These are phyloP conservation scores for Eimeria maxima DNA, from an alignment of 169 alveolate genomes.

Conservation along the genomic window DNA sequence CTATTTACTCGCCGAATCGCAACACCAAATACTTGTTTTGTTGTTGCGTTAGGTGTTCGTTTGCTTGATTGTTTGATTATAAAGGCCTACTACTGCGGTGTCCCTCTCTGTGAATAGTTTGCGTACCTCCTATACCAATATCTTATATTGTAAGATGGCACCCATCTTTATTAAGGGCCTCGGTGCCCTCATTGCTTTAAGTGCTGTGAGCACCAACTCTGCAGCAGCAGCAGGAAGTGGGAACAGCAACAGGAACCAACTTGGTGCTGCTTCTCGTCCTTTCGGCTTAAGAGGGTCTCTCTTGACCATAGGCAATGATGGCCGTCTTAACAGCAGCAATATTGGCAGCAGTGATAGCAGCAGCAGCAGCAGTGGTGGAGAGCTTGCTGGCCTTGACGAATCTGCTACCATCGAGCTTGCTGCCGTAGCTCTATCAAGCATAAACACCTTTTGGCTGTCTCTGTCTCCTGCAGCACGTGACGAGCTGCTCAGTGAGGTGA, in stretches of 20 bases:
- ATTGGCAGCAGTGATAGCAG: not conserved
- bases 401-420: constrained; percentile 61
- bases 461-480: constrained; percentile 49
- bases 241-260: not conserved
- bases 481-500: not conserved
- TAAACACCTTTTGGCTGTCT: constrained; percentile 56
- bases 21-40: not conserved
- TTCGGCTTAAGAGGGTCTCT: not conserved
- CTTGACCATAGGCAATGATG: not conserved
- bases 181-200: constrained; percentile 18
- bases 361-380: constrained; percentile 4
- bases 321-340: not conserved
- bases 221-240: constrained; percentile 50
- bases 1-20: not conserved
- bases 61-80: not conserved
- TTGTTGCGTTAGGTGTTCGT: not conserved
- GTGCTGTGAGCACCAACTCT: not conserved
- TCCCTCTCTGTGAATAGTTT: not conserved
- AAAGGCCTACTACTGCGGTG: not conserved
- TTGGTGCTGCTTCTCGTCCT: not conserved
- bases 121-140: not conserved
- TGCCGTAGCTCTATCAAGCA: constrained; percentile 47
- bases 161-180: constrained; percentile 21
- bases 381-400: not conserved
- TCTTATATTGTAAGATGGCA: not conserved